These are phyloP conservation scores for Magnolia kwangsiensis DNA, from an alignment of 164 flowering plant genomes.

Conservation along the genomic window DNA sequence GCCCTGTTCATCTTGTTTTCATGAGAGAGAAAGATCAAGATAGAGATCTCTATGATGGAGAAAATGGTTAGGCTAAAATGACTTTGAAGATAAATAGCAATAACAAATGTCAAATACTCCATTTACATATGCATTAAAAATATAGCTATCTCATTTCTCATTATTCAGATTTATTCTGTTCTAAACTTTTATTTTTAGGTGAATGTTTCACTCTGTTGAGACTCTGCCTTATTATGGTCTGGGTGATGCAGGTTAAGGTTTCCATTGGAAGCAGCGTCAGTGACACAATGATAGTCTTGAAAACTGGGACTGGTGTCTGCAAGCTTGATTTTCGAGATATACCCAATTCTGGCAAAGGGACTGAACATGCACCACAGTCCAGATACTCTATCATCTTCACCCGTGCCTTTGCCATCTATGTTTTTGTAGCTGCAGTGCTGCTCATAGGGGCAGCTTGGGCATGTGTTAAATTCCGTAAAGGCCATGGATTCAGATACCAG, in stretches of 20 bases:
- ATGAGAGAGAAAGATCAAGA: too few species aligned
- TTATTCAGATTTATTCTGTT: too few species aligned
- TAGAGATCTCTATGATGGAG: too few species aligned
- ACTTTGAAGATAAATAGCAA: too few species aligned
- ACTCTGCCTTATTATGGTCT: not conserved
- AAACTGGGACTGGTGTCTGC: slow-evolving; percentile 41
- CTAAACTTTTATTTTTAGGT: too few species aligned
- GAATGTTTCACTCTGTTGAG: too few species aligned
- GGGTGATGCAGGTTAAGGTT: slow-evolving; percentile 49
- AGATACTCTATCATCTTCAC: slow-evolving; percentile 17
- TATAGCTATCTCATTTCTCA: too few species aligned
- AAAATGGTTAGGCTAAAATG: too few species aligned
- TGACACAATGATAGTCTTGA: slow-evolving; percentile 32
- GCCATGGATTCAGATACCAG: slow-evolving; percentile 40
- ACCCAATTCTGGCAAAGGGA: slow-evolving; percentile 19
- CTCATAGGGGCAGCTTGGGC: slow-evolving; percentile 31
- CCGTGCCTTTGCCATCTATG: slow-evolving; percentile 13
- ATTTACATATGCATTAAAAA: too few species aligned
- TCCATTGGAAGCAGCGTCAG: slow-evolving; percentile 21
- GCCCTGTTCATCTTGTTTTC: too few species aligned
- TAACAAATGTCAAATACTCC: too few species aligned
- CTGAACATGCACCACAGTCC: slow-evolving; percentile 11
- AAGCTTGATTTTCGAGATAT: slow-evolving; percentile 48
- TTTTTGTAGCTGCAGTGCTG: slow-evolving; percentile 31
- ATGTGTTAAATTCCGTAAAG: slow-evolving; percentile 29